Evolutionary conservation across 2,329 filamentous ascomycete genomes (phyloP).

Genomic region (Trichoderma harzianum): DNA sequence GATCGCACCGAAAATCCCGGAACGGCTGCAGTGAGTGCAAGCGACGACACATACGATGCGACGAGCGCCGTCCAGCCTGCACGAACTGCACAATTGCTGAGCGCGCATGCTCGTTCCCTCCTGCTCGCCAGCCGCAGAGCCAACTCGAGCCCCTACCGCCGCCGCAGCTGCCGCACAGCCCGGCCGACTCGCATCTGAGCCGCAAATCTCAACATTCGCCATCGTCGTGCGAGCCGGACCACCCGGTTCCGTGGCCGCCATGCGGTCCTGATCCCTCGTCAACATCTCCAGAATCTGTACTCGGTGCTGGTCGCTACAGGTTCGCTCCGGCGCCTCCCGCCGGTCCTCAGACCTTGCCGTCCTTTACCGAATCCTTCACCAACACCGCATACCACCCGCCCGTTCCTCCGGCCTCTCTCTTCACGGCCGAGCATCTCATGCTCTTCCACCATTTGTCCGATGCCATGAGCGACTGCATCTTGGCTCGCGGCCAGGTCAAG

Average conservation of each 20-base stretch:
- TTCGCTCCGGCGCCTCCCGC: constrained; percentile 4
- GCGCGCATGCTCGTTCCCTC: constrained; percentile 36
- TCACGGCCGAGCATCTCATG: constrained; percentile 38
- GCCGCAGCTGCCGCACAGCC: constrained; percentile 15
- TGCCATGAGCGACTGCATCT: constrained; percentile 24
- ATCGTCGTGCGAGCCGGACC: constrained; percentile 14
- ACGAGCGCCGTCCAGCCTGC: constrained; percentile 40
- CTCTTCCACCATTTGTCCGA: constrained; percentile 37
- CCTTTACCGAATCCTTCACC: constrained; percentile 20
- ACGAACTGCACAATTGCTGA: constrained; percentile 39
- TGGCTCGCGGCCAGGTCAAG: constrained; percentile 23
- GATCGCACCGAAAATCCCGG: constrained; percentile 40
- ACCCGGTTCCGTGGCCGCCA: constrained; percentile 9
- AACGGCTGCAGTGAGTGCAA: constrained; percentile 42
- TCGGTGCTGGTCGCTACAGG: constrained; percentile 10
- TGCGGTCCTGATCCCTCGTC: not conserved
- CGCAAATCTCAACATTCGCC: constrained; percentile 15
- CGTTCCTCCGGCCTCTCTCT: constrained; percentile 27
- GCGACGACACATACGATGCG: constrained; percentile 41
- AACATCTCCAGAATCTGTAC: constrained; percentile 4
- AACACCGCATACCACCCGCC: constrained; percentile 20
- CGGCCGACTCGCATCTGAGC: constrained; percentile 11
- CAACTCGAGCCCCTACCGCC: constrained; percentile 1
- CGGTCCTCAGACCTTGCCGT: constrained; percentile 16
- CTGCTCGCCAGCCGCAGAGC: constrained; percentile 10